Percentiles rank a stretch among this genome's conserved stretches.
phyloP scores from a whole-genome alignment of 805 yeast genomes.

The Myxozyma vanderwaltii region DNA sequence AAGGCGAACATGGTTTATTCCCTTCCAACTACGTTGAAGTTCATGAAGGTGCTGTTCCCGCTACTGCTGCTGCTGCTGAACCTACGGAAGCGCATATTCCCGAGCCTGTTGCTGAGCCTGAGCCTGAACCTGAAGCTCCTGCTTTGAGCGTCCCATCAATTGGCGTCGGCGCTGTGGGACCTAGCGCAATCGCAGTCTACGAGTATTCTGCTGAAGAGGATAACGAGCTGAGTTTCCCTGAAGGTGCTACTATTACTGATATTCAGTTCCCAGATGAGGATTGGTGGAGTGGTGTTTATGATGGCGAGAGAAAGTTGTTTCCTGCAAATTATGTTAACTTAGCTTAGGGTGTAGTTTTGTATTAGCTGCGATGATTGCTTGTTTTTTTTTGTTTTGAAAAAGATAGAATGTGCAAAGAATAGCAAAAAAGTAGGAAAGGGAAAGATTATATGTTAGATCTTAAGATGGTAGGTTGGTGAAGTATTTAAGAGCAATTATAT shows the following conservation, averaged over 20 bases:
- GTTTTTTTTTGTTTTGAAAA: too few species aligned
- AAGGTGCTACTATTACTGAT: constrained; percentile 77
- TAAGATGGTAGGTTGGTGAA: too few species aligned
- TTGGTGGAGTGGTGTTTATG: constrained; percentile 92
- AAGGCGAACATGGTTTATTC: constrained; percentile 79
- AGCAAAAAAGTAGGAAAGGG: too few species aligned
- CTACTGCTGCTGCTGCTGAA: constrained; percentile 31
- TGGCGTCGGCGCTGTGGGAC: constrained; percentile 37
- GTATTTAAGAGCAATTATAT: too few species aligned
- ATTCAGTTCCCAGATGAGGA: constrained; percentile 90
- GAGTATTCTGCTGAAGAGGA: constrained; percentile 91
- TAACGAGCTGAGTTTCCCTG: constrained; percentile 82
- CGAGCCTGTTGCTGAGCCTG: constrained; percentile 26
- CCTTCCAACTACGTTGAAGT: constrained; percentile 81
- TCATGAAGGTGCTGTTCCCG: constrained; percentile 39
- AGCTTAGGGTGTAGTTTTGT: not conserved
- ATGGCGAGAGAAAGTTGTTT: constrained; percentile 81
- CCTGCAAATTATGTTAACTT: constrained; percentile 82
- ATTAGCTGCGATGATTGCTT: too few species aligned
- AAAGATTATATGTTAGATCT: too few species aligned
- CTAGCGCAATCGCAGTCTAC: constrained; percentile 65
- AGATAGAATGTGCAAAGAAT: too few species aligned
- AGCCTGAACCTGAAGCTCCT: constrained; percentile 29
- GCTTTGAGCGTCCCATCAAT: constrained; percentile 33
- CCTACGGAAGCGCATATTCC: too few species aligned